These are phyloP conservation scores for Phragmites australis DNA, from an alignment of 176 grass and related monocot species.

Conservation along the genomic window DNA sequence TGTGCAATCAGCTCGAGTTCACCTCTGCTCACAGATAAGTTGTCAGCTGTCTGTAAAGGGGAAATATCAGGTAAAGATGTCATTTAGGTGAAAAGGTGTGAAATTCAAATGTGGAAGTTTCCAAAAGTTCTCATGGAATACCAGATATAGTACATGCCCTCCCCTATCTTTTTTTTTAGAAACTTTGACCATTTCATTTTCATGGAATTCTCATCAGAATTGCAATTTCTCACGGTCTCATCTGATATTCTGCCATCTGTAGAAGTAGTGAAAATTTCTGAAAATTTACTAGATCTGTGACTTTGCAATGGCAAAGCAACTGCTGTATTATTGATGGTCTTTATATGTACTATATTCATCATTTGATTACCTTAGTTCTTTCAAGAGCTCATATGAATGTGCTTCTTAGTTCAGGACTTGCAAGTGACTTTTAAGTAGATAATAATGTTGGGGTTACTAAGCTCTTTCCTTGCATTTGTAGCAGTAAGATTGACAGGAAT, in stretches of 20 bases:
- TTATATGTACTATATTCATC: neutral
- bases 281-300: neutral
- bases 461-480: neutral
- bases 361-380: neutral
- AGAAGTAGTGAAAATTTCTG: neutral
- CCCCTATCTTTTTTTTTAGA: neutral
- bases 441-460: neutral
- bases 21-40: neutral
- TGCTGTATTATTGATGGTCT: neutral
- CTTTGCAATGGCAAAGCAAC: neutral
- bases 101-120: neutral
- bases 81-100: neutral
- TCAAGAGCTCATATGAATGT: neutral
- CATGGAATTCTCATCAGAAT: neutral
- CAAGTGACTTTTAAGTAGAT: neutral
- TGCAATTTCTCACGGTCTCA: neutral
- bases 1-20: neutral
- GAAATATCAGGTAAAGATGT: neutral
- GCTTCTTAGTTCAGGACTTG: neutral
- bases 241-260: neutral
- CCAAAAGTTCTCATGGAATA: neutral
- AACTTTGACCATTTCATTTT: neutral
- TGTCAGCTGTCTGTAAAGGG: neutral
- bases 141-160: neutral
- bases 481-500: constrained; percentile 1